Percentiles rank a stretch among this genome's conserved stretches.
phyloP scores from a whole-genome alignment of 192 early-diverging fungal species.

The Coemansia sp. region DNA sequence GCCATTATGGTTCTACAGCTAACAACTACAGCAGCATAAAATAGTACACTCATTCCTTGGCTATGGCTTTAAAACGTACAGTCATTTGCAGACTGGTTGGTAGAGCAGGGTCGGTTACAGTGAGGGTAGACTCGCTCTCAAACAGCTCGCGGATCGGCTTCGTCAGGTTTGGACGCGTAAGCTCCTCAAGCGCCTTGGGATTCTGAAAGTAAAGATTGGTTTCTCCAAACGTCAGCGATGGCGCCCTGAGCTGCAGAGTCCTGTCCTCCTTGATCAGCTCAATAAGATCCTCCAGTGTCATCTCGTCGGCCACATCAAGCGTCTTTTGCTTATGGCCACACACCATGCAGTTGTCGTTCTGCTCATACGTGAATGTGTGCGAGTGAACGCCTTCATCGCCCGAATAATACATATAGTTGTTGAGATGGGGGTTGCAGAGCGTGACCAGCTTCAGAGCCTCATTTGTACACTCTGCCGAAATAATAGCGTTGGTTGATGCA shows the following conservation, averaged over 20 bases:
- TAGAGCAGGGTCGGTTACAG: conserved; percentile 74
- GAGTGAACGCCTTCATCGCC: conserved; percentile 92
- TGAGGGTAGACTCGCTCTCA: conserved; percentile 67
- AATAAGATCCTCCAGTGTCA: conserved; percentile 81
- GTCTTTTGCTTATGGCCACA: conserved; percentile 69
- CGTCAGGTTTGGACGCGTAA: conserved; percentile 82
- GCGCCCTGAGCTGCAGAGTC: conserved; percentile 81
- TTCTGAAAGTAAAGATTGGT: conserved; percentile 85
- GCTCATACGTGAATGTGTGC: conserved; percentile 80
- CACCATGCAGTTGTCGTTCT: conserved; percentile 86
- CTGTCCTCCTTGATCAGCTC: conserved; percentile 73
- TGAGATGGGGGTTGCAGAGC: conserved; percentile 68
- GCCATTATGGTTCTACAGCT: too few species aligned
- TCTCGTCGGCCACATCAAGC: conserved; percentile 53
- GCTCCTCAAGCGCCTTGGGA: conserved; percentile 74
- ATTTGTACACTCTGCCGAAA: conserved; percentile 85
- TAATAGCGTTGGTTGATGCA: conserved; percentile 85
- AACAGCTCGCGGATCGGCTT: conserved; percentile 68
- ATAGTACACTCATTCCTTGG: not conserved
- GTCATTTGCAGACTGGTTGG: conserved; percentile 43
- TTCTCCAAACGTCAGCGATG: conserved; percentile 63
- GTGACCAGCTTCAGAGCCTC: conserved; percentile 94
- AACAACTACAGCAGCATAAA: not conserved
- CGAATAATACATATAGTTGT: conserved; percentile 98
- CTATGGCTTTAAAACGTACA: conserved; percentile 22